Conservation (phyloP, 164 flowering plant species). For the Hamamelis virginiana region DNA sequence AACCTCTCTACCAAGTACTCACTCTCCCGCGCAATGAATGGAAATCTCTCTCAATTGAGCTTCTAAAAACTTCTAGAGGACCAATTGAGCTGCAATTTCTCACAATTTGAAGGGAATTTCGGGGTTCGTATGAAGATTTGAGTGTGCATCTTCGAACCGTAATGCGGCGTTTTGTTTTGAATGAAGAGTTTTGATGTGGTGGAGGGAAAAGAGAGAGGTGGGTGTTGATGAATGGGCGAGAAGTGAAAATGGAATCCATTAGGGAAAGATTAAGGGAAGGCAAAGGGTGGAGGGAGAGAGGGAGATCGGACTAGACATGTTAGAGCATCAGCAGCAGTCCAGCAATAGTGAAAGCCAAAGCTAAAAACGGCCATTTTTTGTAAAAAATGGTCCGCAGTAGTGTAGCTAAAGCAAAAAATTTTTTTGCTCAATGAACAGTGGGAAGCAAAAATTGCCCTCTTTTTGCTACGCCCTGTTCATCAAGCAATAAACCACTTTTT, state of each 20-base stretch:
- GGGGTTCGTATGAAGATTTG: conserved; percentile 3
- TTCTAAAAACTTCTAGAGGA: background rate
- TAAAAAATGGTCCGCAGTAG: too few species aligned
- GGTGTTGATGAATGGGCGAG: conserved; percentile 1
- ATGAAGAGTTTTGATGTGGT: background rate
- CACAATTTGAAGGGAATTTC: conserved; percentile 9
- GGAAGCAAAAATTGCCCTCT: too few species aligned
- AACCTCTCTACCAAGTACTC: conserved; percentile 59
- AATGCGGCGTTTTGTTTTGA: background rate
- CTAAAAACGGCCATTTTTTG: too few species aligned
- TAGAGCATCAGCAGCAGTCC: too few species aligned
- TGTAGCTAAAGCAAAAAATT: too few species aligned
- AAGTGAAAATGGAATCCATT: conserved; percentile 18
- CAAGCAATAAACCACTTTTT: too few species aligned
- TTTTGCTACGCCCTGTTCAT: too few species aligned
- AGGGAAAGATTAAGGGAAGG: too few species aligned
- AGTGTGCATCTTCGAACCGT: conserved; percentile 1
- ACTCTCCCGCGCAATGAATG: conserved; percentile 64
- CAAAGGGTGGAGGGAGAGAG: too few species aligned
- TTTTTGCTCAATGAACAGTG: too few species aligned
- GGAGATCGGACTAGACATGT: too few species aligned
- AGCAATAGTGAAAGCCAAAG: too few species aligned
- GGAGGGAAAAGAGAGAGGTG: conserved; percentile 4
- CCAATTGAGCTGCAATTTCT: background rate
- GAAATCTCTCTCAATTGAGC: conserved; percentile 52